Percentiles rank a stretch among this genome's conserved stretches.
These are phyloP conservation scores for Betula pendula DNA, from an alignment of 306 rosid genomes.

Conservation along the genomic window DNA sequence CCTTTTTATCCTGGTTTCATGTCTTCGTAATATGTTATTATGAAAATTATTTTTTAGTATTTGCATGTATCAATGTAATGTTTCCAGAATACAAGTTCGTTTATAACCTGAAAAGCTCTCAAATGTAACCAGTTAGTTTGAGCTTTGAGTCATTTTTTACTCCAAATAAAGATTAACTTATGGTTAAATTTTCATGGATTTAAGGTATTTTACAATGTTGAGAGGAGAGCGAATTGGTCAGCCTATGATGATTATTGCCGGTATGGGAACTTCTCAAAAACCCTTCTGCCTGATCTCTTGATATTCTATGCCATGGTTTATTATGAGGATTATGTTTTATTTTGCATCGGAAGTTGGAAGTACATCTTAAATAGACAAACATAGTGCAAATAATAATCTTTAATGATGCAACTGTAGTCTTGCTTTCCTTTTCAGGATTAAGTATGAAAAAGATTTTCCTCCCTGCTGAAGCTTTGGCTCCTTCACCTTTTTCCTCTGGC, in stretches of 20 bases:
- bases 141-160: neutral
- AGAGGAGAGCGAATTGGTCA: conserved; percentile 64
- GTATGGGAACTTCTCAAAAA: conserved; percentile 41
- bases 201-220: conserved; percentile 62
- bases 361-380: neutral
- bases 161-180: conserved; percentile 9
- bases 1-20: neutral
- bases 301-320: neutral
- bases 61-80: conserved; percentile 6
- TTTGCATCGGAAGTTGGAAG: neutral
- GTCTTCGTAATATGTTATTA: neutral
- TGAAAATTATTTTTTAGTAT: neutral
- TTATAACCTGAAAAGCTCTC: neutral
- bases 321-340: neutral
- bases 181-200: conserved; percentile 26
- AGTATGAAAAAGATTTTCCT: neutral
- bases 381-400: neutral
- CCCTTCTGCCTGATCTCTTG: conserved; percentile 9
- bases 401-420: neutral
- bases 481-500: neutral
- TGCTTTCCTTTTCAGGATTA: neutral
- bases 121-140: conserved; percentile 5
- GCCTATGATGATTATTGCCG: conserved; percentile 73
- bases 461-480: neutral
- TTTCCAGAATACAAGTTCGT: neutral